Evolutionary conservation across 1,284 basidiomycete species (phyloP).

Genomic region (Rhodotorula sp.): DNA sequence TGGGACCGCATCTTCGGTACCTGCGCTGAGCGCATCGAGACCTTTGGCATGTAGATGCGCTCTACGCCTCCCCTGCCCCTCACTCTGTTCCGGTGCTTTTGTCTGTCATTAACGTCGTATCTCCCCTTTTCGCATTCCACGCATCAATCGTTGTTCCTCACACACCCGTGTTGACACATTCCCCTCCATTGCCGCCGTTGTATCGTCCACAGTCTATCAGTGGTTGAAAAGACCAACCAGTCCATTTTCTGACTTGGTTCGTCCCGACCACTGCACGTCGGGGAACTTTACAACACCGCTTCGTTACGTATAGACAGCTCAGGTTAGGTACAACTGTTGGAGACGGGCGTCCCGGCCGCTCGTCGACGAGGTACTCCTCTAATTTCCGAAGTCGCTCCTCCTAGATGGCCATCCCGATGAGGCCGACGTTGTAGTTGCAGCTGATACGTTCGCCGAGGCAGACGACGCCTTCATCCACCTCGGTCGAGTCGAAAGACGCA

Average conservation of each 20-base stretch:
- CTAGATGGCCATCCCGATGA: constrained; percentile 37
- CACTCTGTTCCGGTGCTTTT: not conserved
- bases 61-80: not conserved
- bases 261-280: too few species aligned
- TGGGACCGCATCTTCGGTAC: constrained; percentile 48
- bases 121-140: too few species aligned
- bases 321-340: not conserved
- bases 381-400: not conserved
- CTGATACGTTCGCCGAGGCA: constrained; percentile 38
- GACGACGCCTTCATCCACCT: constrained; percentile 28
- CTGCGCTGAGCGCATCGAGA: constrained; percentile 41
- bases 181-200: not conserved
- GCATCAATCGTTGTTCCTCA: too few species aligned
- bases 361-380: not conserved
- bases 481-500: constrained; percentile 22
- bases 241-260: too few species aligned
- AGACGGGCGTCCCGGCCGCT: not conserved
- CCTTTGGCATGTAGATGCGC: constrained; percentile 18
- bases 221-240: not conserved
- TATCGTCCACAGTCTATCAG: not conserved
- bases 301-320: not conserved
- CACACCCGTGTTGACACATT: too few species aligned
- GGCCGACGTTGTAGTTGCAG: constrained; percentile 33
- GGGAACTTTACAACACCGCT: not conserved
- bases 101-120: not conserved